A percentile compares a stretch with the other conserved stretches of the same genome.
These are phyloP conservation scores for Conringia planisiliqua DNA, from an alignment of 345 rosid species.

Conservation along the genomic window DNA sequence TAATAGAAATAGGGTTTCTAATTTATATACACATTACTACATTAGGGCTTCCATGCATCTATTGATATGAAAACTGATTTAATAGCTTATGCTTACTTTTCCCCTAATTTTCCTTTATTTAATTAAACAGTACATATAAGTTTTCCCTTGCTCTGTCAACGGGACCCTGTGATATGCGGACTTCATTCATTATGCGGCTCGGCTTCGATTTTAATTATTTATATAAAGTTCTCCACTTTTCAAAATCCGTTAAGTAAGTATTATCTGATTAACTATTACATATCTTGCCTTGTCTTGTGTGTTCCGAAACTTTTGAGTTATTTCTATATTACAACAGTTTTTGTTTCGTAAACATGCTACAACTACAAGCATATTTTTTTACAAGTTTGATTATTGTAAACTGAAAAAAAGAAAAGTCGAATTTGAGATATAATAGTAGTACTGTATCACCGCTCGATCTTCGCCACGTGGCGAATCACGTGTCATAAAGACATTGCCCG, in stretches of 20 bases:
- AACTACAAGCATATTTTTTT: not conserved
- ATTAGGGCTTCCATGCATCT: not conserved
- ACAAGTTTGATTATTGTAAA: not conserved
- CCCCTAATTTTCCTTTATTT: not conserved
- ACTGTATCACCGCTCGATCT: not conserved
- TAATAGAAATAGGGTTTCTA: no score
- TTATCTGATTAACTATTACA: not conserved
- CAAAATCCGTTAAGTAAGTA: not conserved
- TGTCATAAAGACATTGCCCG: constrained; percentile 14
- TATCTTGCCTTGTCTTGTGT: not conserved
- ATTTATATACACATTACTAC: no score
- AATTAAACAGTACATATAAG: not conserved
- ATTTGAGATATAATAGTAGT: not conserved
- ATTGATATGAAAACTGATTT: not conserved
- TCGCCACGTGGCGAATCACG: constrained; percentile 5
- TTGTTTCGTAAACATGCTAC: not conserved
- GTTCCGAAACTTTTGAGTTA: not conserved
- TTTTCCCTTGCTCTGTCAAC: not conserved
- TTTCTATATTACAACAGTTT: not conserved
- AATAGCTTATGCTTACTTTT: not conserved
- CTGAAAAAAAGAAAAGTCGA: not conserved
- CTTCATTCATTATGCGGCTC: not conserved
- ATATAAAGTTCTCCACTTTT: not conserved
- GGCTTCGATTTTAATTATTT: not conserved
- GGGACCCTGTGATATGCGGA: not conserved